A percentile compares a stretch with the other conserved stretches of the same genome.
These are phyloP conservation scores for Hemisphaericaspora subhashii DNA, from an alignment of 1,139 yeast species.

Conservation along the genomic window DNA sequence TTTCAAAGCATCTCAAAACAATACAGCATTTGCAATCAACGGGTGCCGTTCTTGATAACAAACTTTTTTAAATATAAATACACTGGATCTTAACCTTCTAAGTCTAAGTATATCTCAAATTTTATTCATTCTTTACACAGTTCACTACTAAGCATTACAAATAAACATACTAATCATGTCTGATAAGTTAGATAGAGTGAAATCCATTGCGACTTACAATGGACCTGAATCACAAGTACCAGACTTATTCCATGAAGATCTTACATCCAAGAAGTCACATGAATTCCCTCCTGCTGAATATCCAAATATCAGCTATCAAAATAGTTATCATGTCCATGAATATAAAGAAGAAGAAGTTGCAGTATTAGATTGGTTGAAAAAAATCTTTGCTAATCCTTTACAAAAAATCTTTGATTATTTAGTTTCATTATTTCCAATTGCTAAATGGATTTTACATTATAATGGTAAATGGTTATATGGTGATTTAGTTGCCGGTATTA, in stretches of 20 bases:
- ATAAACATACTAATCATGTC: constrained; percentile 10
- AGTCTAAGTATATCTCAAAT: too few species aligned
- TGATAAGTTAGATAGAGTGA: constrained; percentile 13
- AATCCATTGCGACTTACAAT: constrained; percentile 13
- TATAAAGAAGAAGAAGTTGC: constrained; percentile 44
- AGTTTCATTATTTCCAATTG: constrained; percentile 72
- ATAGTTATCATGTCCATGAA: constrained; percentile 31
- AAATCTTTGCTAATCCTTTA: constrained; percentile 42
- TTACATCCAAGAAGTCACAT: constrained; percentile 13
- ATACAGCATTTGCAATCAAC: too few species aligned
- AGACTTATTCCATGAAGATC: constrained; percentile 18
- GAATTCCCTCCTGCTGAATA: constrained; percentile 12
- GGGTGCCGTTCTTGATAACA: too few species aligned
- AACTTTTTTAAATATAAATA: too few species aligned
- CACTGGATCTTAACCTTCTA: too few species aligned
- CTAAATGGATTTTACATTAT: constrained; percentile 81
- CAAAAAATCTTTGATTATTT: constrained; percentile 45
- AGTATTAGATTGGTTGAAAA: constrained; percentile 45
- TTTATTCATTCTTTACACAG: neutral
- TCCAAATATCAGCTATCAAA: constrained; percentile 2
- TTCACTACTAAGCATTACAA: neutral
- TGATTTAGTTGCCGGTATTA: constrained; percentile 87
- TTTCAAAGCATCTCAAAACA: too few species aligned
- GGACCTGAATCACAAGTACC: constrained; percentile 22
- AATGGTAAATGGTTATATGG: constrained; percentile 76